Evolutionary conservation across 148 eudicot genomes (phyloP).

Genomic region (Heliamphora exappendiculata): DNA sequence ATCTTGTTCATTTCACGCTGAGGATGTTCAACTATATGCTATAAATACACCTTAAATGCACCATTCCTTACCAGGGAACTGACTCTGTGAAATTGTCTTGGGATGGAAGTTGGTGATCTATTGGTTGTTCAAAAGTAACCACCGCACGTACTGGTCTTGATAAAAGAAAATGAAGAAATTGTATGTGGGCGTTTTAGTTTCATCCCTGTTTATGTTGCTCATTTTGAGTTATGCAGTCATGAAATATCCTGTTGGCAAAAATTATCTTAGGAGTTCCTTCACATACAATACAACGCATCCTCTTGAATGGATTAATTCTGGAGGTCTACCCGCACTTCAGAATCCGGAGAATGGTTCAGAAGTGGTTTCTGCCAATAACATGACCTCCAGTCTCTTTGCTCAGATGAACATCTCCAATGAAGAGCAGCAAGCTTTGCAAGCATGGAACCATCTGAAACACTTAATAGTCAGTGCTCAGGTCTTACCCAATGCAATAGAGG

Average conservation of each 20-base stretch:
- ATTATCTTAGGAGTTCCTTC: slow-evolving; percentile 31
- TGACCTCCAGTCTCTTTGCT: slow-evolving; percentile 45
- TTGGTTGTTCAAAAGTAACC: not conserved
- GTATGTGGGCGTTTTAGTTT: slow-evolving; percentile 46
- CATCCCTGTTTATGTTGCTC: slow-evolving; percentile 61
- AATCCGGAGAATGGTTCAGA: slow-evolving; percentile 35
- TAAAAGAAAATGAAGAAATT: slow-evolving; percentile 82
- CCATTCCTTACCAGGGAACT: not conserved
- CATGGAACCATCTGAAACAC: slow-evolving; percentile 69
- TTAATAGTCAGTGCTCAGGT: slow-evolving; percentile 52
- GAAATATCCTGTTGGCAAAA: slow-evolving; percentile 45
- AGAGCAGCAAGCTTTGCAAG: slow-evolving; percentile 56
- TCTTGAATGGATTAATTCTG: slow-evolving; percentile 63
- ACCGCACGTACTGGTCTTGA: slow-evolving; percentile 16
- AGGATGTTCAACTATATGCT: not conserved
- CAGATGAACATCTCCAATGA: slow-evolving; percentile 59
- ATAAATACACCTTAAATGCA: not conserved
- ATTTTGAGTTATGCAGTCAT: slow-evolving; percentile 46
- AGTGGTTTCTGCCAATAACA: slow-evolving; percentile 48
- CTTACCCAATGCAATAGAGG: slow-evolving; percentile 83
- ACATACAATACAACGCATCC: slow-evolving; percentile 49
- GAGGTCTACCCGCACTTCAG: slow-evolving; percentile 48
- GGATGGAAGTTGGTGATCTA: not conserved
- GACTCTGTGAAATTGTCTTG: not conserved
- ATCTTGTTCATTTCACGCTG: not conserved